A percentile compares a stretch with the other conserved stretches of the same genome.
Conservation (phyloP, 2,329 filamentous ascomycete genomes). For the Alternaria conjuncta region DNA sequence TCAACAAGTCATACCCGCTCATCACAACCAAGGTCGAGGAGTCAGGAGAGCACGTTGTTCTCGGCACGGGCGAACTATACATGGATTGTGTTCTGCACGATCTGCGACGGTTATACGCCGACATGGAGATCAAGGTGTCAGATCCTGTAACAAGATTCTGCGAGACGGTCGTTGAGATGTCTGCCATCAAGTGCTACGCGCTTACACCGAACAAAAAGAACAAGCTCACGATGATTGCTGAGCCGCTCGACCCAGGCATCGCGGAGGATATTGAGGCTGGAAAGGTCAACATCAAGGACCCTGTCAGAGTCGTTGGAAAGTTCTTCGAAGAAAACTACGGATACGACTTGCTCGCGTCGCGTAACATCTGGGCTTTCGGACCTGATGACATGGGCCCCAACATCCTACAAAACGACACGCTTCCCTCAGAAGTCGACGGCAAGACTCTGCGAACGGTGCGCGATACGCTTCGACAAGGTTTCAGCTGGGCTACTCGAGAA, state of each 20-base stretch:
- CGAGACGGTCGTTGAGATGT: conserved; percentile 97
- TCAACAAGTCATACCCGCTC: conserved; percentile 97
- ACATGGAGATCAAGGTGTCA: conserved; percentile 99
- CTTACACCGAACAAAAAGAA: conserved; percentile 99
- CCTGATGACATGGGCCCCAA: conserved; percentile 95
- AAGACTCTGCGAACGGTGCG: conserved; percentile 85
- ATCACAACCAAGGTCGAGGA: conserved; percentile 98
- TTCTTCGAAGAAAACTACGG: conserved; percentile 98
- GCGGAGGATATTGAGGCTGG: conserved; percentile 93
- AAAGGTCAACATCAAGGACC: conserved; percentile 88
- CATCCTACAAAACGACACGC: conserved; percentile 93
- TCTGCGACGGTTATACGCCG: conserved; percentile 87
- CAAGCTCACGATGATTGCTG: conserved; percentile 97
- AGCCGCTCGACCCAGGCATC: conserved; percentile 93
- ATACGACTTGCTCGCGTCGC: conserved; percentile 91
- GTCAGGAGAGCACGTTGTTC: conserved; percentile 92
- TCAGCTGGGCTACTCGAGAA: conserved; percentile 95
- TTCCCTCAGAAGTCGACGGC: conserved; percentile 93
- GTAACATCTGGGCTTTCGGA: conserved; percentile 98
- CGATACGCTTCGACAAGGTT: conserved; percentile 93
- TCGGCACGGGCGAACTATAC: conserved; percentile 97
- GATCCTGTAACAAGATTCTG: conserved; percentile 97
- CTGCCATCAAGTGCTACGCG: conserved; percentile 96
- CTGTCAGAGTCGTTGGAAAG: conserved; percentile 89
- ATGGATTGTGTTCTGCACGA: conserved; percentile 99